These are phyloP conservation scores for Akanthomyces uredinophilus DNA, from an alignment of 2,329 filamentous ascomycete genomes.

Conservation along the genomic window DNA sequence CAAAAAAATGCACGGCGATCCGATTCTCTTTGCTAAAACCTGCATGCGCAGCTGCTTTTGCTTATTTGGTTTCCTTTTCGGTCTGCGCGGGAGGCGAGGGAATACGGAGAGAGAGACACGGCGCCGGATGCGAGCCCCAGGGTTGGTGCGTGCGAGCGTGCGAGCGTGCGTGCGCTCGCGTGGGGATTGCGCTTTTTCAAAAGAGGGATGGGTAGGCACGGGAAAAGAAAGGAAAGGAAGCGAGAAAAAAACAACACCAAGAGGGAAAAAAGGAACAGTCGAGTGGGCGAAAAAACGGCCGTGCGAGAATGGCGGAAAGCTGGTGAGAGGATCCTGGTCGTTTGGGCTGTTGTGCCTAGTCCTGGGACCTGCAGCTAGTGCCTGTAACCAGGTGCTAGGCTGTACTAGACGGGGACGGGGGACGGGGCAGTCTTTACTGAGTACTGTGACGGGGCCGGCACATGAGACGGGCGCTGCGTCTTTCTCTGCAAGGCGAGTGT, in stretches of 20 bases:
- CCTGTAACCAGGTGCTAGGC: background rate
- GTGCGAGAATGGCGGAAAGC: background rate
- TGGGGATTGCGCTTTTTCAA: background rate
- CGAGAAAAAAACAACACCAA: background rate
- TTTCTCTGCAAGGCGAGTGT: background rate
- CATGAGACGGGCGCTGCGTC: background rate
- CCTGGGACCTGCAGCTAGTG: background rate
- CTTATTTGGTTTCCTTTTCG: background rate
- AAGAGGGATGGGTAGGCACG: background rate
- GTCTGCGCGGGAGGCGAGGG: background rate
- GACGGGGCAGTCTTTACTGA: background rate
- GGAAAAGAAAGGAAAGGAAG: background rate
- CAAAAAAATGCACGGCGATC: background rate
- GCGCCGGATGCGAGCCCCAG: background rate
- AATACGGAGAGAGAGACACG: background rate
- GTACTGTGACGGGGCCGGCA: background rate
- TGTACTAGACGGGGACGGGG: background rate
- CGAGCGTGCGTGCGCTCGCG: constrained; percentile 1
- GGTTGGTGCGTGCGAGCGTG: background rate
- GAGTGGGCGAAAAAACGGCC: background rate
- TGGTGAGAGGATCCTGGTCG: background rate
- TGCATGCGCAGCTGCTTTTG: background rate
- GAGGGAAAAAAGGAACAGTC: background rate
- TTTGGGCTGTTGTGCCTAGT: background rate
- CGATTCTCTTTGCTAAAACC: background rate